Evolutionary conservation across 2,329 filamentous ascomycete species (phyloP).

Genomic region (Epichloe baconii): DNA sequence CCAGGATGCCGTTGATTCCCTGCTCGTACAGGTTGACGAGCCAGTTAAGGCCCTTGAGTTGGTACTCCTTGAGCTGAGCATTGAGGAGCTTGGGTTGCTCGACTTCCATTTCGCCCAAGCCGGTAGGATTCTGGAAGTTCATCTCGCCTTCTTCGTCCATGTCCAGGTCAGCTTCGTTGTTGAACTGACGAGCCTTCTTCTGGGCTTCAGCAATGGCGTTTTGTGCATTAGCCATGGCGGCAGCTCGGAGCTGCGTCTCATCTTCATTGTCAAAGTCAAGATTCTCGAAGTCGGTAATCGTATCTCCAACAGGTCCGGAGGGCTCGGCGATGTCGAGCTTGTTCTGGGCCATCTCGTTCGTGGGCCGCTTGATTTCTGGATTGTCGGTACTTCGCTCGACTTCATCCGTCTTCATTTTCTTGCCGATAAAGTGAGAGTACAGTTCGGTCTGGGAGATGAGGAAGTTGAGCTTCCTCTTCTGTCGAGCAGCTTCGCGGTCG

Average conservation of each 20-base stretch:
- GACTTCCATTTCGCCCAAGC: constrained; percentile 85
- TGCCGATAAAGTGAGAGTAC: constrained; percentile 98
- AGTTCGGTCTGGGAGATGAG: constrained; percentile 97
- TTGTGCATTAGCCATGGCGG: constrained; percentile 90
- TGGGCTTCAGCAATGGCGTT: constrained; percentile 91
- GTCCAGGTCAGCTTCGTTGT: constrained; percentile 50
- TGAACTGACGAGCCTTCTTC: constrained; percentile 85
- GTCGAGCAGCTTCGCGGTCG: constrained; percentile 89
- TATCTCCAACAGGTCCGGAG: constrained; percentile 42
- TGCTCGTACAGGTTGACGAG: constrained; percentile 98
- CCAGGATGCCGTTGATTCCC: constrained; percentile 97
- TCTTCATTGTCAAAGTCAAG: constrained; percentile 94
- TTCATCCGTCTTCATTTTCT: constrained; percentile 97
- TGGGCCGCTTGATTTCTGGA: constrained; percentile 49
- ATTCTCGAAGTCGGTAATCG: constrained; percentile 88
- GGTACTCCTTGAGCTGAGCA: constrained; percentile 94
- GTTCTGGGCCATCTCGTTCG: constrained; percentile 25
- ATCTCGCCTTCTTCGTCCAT: constrained; percentile 91
- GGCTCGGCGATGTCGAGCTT: constrained; percentile 38
- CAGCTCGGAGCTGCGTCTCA: constrained; percentile 65
- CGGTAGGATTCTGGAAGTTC: constrained; percentile 98
- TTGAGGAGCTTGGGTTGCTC: constrained; percentile 89
- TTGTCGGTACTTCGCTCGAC: constrained; percentile 84
- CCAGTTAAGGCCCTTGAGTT: constrained; percentile 98
- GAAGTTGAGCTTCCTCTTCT: constrained; percentile 98